Percentiles rank a stretch among this genome's conserved stretches.
phyloP scores from a whole-genome alignment of 179 eudicot species.

The Pouteria campechiana region DNA sequence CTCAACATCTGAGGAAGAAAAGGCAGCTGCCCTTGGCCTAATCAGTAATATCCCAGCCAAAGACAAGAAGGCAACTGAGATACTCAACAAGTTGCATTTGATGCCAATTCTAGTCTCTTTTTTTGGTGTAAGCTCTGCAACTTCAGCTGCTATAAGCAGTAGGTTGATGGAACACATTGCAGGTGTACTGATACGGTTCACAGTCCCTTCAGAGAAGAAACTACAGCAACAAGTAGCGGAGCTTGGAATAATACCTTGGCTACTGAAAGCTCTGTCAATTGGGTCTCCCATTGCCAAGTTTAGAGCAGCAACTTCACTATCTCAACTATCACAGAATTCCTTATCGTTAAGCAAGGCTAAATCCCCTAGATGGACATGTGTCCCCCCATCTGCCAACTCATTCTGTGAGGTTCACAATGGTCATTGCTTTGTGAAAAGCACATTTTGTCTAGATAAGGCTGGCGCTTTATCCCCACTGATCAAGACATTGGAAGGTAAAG shows the following conservation, averaged over 20 bases:
- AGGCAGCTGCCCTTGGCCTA: conserved; percentile 55
- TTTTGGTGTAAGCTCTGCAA: conserved; percentile 17
- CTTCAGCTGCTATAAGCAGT: conserved; percentile 14
- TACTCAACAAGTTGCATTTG: conserved; percentile 42
- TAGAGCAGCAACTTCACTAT: conserved; percentile 57
- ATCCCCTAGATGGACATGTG: conserved; percentile 46
- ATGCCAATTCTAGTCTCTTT: conserved; percentile 41
- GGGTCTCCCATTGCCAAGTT: conserved; percentile 42
- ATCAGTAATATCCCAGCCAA: conserved; percentile 53
- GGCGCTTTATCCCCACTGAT: conserved; percentile 50
- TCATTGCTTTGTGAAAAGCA: conserved; percentile 40
- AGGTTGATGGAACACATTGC: conserved; percentile 49
- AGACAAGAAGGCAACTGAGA: conserved; percentile 47
- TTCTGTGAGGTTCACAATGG: conserved; percentile 54
- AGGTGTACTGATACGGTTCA: conserved; percentile 49
- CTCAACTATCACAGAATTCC: conserved; percentile 59
- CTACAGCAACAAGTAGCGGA: conserved; percentile 53
- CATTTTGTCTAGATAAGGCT: conserved; percentile 68
- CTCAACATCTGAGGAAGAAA: conserved; percentile 38
- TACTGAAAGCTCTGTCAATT: conserved; percentile 43
- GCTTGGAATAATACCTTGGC: conserved; percentile 40
- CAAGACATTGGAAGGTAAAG: conserved; percentile 33
- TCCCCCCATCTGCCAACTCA: conserved; percentile 27
- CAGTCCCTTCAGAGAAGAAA: conserved; percentile 55
- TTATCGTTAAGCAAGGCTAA: conserved; percentile 21